Base-by-base conservation (phyloP, 1,284 basidiomycete species). In the Cerrena zonata region DNA sequence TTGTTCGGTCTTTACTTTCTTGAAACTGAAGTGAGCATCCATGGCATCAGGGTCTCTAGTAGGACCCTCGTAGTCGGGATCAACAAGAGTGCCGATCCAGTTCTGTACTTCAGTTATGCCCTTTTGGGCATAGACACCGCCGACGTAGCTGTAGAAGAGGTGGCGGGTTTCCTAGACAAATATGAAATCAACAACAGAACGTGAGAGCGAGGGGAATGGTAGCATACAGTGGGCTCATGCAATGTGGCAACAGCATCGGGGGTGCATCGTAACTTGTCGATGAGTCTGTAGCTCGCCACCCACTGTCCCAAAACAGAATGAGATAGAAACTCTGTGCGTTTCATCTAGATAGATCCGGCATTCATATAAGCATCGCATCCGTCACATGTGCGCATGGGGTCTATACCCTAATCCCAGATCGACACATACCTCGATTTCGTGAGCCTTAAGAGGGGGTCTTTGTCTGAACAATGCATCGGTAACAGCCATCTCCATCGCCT, bases 81-180 rank as follows among this genome's bases (percentile, higher is more conserved):
- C 73, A 46, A 84, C 62, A 34, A 86, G 70, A 27, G 66, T 63
- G 44, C 68, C 70, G 50, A 85, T 76, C 86, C 86, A 89, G 50
- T 69, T 64, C 57, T 76, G 73, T 49, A 84, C 76, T 24, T 61
- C 65, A 19, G 67, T 58, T 53, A 77, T 65, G 27, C 84, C 85
- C 56, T 68, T 73, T 53, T 84, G 78, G 48, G 68, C 58, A 59
- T 74, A 84, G 25, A 85, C 72, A 25, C 79, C 86, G 34, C 83
- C 86, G 30, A 84, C 74, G 64, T 86, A 88, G 26, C 84, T 78
- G 56, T 77, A 66, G 61, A 89, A 85, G 27, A 87, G 66, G 18
- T 70, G 63, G 34, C 68, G 69, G 2, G 75, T 75, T 69, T 86
- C 81, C 85, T 88, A 51, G 41, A 4, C 12, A 4, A 11, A 11